phyloP scores from a whole-genome alignment of 1,139 yeast genomes.

The Pichia sp. region DNA sequence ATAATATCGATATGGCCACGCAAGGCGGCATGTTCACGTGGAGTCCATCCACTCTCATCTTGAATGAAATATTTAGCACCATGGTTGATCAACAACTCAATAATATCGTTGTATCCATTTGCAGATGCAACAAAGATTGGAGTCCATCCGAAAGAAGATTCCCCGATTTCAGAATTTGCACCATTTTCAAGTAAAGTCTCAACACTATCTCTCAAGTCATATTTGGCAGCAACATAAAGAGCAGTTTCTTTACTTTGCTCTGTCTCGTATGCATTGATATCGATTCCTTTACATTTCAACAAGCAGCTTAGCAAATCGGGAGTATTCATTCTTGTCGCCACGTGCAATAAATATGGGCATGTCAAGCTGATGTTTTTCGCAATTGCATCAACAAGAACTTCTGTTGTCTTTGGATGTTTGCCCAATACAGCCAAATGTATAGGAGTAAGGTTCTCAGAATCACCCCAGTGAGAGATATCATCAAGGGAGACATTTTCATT shows the following conservation, averaged over 20 bases:
- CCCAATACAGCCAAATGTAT: slow-evolving; percentile 80
- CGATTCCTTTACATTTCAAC: slow-evolving; percentile 53
- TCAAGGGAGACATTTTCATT: slow-evolving; percentile 51
- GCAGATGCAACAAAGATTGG: slow-evolving; percentile 89
- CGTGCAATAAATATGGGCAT: slow-evolving; percentile 52
- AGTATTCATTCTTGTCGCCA: slow-evolving; percentile 70
- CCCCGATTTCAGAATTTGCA: slow-evolving; percentile 76
- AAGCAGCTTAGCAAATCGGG: slow-evolving; percentile 53
- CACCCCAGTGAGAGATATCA: slow-evolving; percentile 66
- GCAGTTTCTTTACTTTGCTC: slow-evolving; percentile 70
- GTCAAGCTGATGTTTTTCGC: slow-evolving; percentile 33
- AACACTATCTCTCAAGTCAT: slow-evolving; percentile 53
- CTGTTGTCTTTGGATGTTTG: slow-evolving; percentile 73
- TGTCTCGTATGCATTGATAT: slow-evolving; percentile 58
- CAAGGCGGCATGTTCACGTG: slow-evolving; percentile 91
- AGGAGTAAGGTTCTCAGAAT: slow-evolving; percentile 78
- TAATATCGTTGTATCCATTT: slow-evolving; percentile 67
- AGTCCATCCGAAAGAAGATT: slow-evolving; percentile 86
- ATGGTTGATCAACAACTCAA: slow-evolving; percentile 47
- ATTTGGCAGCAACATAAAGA: slow-evolving; percentile 70
- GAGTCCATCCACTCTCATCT: slow-evolving; percentile 94
- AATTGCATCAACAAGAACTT: slow-evolving; percentile 50
- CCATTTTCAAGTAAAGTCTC: slow-evolving; percentile 50
- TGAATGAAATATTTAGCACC: slow-evolving; percentile 53
- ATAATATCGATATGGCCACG: slow-evolving; percentile 82